phyloP scores from a whole-genome alignment of 176 grass and related monocot species.

The Musa schizocarpa region DNA sequence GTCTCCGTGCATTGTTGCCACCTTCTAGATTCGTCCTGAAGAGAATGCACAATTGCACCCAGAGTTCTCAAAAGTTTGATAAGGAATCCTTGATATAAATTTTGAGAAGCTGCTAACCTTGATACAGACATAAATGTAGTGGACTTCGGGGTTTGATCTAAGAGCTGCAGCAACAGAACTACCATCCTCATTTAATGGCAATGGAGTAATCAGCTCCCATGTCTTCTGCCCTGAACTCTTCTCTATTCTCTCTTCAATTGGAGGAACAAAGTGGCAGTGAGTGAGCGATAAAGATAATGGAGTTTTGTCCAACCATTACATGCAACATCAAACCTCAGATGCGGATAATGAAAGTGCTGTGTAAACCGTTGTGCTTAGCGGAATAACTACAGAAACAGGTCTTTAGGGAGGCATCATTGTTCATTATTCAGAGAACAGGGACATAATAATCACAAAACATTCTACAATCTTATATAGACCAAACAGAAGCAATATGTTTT shows the following conservation, averaged over 20 bases:
- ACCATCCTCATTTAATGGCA: slow-evolving; percentile 55
- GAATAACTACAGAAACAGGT: neutral
- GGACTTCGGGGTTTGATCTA: slow-evolving; percentile 73
- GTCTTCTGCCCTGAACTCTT: slow-evolving; percentile 36
- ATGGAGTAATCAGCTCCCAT: slow-evolving; percentile 65
- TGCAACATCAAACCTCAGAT: too few species aligned
- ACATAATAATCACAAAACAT: too few species aligned
- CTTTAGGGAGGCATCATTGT: neutral
- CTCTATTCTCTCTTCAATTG: slow-evolving; percentile 57
- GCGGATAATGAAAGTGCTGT: too few species aligned
- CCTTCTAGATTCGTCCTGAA: neutral
- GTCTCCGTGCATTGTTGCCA: neutral
- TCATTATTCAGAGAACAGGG: too few species aligned
- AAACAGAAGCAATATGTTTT: too few species aligned
- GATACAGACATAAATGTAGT: slow-evolving; percentile 87
- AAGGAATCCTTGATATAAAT: neutral
- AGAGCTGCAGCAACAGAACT: slow-evolving; percentile 40
- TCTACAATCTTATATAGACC: too few species aligned
- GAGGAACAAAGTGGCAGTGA: neutral
- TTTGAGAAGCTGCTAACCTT: slow-evolving; percentile 38
- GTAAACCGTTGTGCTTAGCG: neutral
- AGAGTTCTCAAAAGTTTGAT: neutral
- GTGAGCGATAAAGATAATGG: neutral
- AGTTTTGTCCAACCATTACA: too few species aligned
- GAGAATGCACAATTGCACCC: neutral